Evolutionary conservation across 2,329 filamentous ascomycete species (phyloP), one percentile per base, ranked within the genome.

Genomic region (Thielaviopsis ethacetica): DNA sequence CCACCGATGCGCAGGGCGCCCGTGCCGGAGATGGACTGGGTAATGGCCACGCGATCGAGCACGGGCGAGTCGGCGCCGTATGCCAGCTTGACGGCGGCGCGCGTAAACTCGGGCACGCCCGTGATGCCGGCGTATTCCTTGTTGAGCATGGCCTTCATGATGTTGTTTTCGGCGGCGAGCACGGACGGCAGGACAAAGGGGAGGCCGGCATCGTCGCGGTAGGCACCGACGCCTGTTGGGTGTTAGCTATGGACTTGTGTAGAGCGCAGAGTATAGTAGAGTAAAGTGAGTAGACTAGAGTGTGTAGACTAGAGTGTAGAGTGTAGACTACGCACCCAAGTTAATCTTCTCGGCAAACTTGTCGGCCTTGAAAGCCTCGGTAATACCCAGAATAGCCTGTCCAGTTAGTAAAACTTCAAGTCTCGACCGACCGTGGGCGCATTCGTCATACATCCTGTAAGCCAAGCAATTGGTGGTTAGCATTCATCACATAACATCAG

Each of bases 91-190:
- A 90, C 91, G 61, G 93, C 91, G 64, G 91, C 88, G 71, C 87
- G 88, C 73, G 91, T 94, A 80, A 98, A 96, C 67, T 90, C 81
- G 64, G 91, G 88, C 53, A 97, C 82, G 78, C 93, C 93, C 54
- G 93, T 97, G 75, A 98, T 98, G 72, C 89, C 90, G 64, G 91
- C 89, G 73, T 97, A 97, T 75, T 97, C 93, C 80, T 97, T 95
- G 82, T 97, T 93, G 68, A 93, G 72, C 67, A 82, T 80, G 64
- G 82, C 77, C 57, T 84, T 76, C 63, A 96, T 79, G 63, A 95
- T 81, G 77, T 89, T 88, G 73, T 88, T 79, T 80, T 97, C 93
- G 62, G 91, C 93, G 68, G 85, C 75, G 71, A 84, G 84, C 62
- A 98, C 93, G 54, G 91, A 96, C 62, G 91, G 91, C 63, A 98